phyloP scores from a whole-genome alignment of 371 early-diverging fungal species.

The Chytridiales sp. region DNA sequence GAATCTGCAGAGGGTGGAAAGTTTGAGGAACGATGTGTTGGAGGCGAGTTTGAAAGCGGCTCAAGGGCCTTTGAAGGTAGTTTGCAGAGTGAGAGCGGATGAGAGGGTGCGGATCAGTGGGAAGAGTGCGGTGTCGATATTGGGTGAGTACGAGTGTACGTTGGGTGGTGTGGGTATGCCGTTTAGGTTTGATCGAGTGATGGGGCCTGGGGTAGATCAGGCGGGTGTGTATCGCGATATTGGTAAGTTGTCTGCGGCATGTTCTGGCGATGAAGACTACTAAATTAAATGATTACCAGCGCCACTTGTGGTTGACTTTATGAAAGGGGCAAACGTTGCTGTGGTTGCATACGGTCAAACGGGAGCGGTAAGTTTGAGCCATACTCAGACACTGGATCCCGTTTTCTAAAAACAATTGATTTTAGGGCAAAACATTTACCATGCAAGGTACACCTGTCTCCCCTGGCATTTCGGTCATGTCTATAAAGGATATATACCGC shows the following conservation, averaged over 20 bases:
- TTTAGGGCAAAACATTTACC: conserved; percentile 12
- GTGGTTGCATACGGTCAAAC: conserved; percentile 10
- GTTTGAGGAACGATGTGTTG: too few species aligned
- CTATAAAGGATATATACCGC: conserved; percentile 3
- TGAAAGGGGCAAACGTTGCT: conserved; percentile 3
- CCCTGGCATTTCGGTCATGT: background rate
- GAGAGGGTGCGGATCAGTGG: too few species aligned
- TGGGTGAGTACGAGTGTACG: too few species aligned
- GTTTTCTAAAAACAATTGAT: background rate
- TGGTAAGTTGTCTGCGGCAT: background rate
- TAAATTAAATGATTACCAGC: background rate
- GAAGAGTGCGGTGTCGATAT: too few species aligned
- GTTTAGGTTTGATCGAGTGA: conserved; percentile 1
- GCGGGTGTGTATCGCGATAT: conserved; percentile 5
- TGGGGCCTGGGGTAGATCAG: background rate
- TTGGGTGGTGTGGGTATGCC: too few species aligned
- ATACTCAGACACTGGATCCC: background rate
- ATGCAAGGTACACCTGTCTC: conserved; percentile 9
- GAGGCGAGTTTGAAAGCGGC: too few species aligned
- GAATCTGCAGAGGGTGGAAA: too few species aligned
- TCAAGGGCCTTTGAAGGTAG: too few species aligned
- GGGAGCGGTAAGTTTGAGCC: background rate
- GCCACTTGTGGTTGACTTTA: background rate
- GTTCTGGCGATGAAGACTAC: background rate
- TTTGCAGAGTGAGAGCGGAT: too few species aligned